Evolutionary conservation across 768 basidiomycete species (phyloP), one percentile per base, ranked within the genome.

Genomic region (Psilocybe sp.): DNA sequence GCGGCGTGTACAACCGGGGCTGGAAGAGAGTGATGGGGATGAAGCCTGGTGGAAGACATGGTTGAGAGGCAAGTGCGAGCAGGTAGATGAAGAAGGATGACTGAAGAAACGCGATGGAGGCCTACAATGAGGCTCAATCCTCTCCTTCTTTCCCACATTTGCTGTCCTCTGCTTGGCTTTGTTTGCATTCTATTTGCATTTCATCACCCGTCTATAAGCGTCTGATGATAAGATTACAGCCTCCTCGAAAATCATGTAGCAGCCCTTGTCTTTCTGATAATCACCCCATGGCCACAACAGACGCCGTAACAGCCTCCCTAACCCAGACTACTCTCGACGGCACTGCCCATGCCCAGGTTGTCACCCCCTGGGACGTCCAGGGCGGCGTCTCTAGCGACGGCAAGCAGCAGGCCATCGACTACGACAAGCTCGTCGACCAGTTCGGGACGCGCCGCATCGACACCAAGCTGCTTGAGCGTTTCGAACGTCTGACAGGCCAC

Each of bases 311-410:
- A 12, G 50, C 9, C 20, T 28, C 50, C 34, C 19, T 55, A 32
- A 46, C 53, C 7, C 49, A 52, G 43, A 41, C 52, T 7, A 52
- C 56, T 38, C 51, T 60, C 47, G 35, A 54, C 39, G 32, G 55
- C 10, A 50, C 53, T 42, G 56, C 60, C 18, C 69, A 75, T 45
- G 77, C 74, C 43, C 95, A 98, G 66, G 77, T 93, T 46, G 86
- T 99, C 40, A 98, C 97, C 0, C 97, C 97, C 13, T 99, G 97
- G 91, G 93, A 98, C 57, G 97, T 98, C 6, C 88, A 96, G 58
- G 97, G 96, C 45, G 86, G 84, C 23, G 87, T 97, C 9, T 81
- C 89, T 5, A 78, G 72, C 16, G 92, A 97, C 60, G 97, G 97
- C 48, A 87, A 89, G 61, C 87, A 97, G 71, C 85, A 85, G 48